Evolutionary conservation across 805 yeast genomes (phyloP), one percentile per base, ranked within the genome.

Genomic region (Blastobotrys mokoenaii): DNA sequence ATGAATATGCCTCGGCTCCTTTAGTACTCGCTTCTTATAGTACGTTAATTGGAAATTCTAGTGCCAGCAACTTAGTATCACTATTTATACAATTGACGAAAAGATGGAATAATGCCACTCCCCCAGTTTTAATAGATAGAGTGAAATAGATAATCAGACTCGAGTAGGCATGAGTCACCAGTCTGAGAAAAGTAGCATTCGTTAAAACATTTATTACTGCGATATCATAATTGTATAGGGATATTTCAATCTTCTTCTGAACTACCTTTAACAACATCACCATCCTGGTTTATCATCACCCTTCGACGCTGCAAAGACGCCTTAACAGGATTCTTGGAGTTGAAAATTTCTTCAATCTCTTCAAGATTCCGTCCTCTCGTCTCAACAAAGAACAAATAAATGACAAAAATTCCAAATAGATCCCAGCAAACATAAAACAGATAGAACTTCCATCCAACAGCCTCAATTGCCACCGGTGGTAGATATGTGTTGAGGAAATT

Each of bases 341-440:
- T 33, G 37, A 49, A 71, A 68, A 79, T 69, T 57, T 73, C 78
- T 61, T 82, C 86, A 51, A 83, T 84, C 67, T 83, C 87, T 67
- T 84, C 93, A 63, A 84, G 73, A 34, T 84, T 72, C 58, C 82
- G 72, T 49, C 90, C 90, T 66, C 74, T 77, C 46, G 94, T 84
- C 67, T 82, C 87, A 55, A 78, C 76, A 50, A 84, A 76, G 52
- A 73, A 71, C 70, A 83, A 78, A 71, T 74, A 77, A 43, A 83
- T 82, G 62, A 79, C 42, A 22, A 47, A 33, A 22, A 56, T 50
- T 32, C 61, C 60, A 36, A 57, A 45, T 5, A 53, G 27, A 43
- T 57, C 60, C 60, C 61, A 61, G 41, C 58, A 51, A n/a, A 53
- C 58, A 43, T 52, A 62, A 46, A 62, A 57, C 3, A 62, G 56